Conservation (phyloP, 257 asterid species). For the Lycium ferocissimum region DNA sequence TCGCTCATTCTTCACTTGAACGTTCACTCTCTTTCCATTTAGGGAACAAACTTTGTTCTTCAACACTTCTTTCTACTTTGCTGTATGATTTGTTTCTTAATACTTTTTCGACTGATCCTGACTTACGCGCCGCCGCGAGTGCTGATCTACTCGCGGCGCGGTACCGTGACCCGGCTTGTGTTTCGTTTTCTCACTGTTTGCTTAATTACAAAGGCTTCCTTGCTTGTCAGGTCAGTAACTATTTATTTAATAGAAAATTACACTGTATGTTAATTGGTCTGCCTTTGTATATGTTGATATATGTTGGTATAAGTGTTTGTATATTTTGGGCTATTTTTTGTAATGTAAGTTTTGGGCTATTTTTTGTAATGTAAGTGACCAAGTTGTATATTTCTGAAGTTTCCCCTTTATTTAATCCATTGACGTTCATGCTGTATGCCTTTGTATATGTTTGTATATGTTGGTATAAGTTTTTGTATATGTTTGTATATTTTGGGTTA, state of each 20-base stretch:
- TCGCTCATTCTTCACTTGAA: slow-evolving; percentile 82
- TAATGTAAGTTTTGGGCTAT: too few species aligned
- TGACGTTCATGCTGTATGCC: too few species aligned
- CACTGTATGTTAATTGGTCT: too few species aligned
- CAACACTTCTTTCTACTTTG: slow-evolving; percentile 84
- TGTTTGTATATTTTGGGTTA: too few species aligned
- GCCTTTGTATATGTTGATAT: too few species aligned
- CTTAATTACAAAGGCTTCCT: slow-evolving; percentile 56
- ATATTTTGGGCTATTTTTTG: too few species aligned
- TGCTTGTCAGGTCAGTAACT: slow-evolving; percentile 48
- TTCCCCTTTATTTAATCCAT: too few species aligned
- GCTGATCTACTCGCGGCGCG: slow-evolving; percentile 49
- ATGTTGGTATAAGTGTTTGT: too few species aligned
- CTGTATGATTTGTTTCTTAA: slow-evolving; percentile 81
- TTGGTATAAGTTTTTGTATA: too few species aligned
- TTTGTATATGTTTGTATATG: too few species aligned
- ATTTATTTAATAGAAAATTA: neutral
- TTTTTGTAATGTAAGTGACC: too few species aligned
- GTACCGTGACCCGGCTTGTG: slow-evolving; percentile 53
- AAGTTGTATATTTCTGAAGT: too few species aligned
- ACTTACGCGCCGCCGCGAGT: slow-evolving; percentile 61
- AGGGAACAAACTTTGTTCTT: slow-evolving; percentile 90
- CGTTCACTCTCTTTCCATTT: slow-evolving; percentile 85
- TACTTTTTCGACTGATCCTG: slow-evolving; percentile 68
- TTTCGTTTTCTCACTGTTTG: slow-evolving; percentile 53